Conservation (phyloP, 2,329 filamentous ascomycete genomes). For the Microcyclospora tardicrescens region DNA sequence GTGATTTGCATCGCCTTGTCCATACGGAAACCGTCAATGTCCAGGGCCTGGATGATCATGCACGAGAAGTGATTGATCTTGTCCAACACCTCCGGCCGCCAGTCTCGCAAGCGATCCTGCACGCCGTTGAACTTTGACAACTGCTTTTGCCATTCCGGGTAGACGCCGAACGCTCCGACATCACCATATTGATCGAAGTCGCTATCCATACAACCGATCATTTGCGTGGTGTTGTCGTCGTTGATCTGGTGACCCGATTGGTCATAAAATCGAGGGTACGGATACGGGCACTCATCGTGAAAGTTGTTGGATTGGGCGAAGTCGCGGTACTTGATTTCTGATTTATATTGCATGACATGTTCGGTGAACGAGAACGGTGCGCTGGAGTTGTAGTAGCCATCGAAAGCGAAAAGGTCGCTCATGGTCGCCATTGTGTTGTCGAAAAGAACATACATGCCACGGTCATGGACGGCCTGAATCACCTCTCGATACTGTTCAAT, state of each 20-base stretch:
- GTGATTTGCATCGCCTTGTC: constrained; percentile 55
- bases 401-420: constrained; percentile 50
- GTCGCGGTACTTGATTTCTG: constrained; percentile 42
- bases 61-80: constrained; percentile 50
- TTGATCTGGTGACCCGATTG: constrained; percentile 42
- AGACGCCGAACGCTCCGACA: constrained; percentile 50
- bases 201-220: constrained; percentile 47
- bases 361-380: constrained; percentile 44
- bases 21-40: constrained; percentile 54
- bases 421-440: constrained; percentile 55
- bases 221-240: constrained; percentile 32
- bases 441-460: constrained; percentile 52
- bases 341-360: constrained; percentile 47
- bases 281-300: constrained; percentile 35
- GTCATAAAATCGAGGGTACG: constrained; percentile 50
- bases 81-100: constrained; percentile 44
- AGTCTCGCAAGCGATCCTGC: constrained; percentile 54
- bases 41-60: constrained; percentile 48
- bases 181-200: constrained; percentile 55
- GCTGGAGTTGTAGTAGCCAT: constrained; percentile 46
- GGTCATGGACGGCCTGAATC: constrained; percentile 47
- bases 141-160: constrained; percentile 50
- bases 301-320: constrained; percentile 43
- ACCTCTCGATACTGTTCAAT: constrained; percentile 45
- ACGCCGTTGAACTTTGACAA: constrained; percentile 54